A percentile compares a stretch with the other conserved stretches of the same genome.
Conservation (phyloP, 345 rosid genomes). For the Camelina sativa region DNA sequence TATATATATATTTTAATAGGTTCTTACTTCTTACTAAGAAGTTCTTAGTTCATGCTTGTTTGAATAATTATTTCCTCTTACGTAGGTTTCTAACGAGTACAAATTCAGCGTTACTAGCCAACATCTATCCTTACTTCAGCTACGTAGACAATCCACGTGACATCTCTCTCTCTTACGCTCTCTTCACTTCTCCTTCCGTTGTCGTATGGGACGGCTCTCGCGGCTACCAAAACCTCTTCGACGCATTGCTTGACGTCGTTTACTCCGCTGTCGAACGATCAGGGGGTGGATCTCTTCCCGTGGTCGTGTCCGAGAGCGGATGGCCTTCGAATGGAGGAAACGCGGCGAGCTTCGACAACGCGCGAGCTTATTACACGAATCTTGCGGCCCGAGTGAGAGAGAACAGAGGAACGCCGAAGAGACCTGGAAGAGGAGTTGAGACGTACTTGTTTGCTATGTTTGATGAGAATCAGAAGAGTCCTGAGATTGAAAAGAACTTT, state of each 20-base stretch:
- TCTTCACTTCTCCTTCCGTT: conserved; percentile 43
- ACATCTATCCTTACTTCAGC: conserved; percentile 53
- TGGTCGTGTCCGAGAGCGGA: conserved; percentile 46
- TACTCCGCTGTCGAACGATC: conserved; percentile 38
- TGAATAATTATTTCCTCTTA: neutral
- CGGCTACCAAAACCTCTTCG: conserved; percentile 47
- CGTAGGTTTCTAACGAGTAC: conserved; percentile 40
- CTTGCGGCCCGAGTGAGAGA: conserved; percentile 38
- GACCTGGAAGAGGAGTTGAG: conserved; percentile 42
- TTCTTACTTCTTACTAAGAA: too few relatives aligned
- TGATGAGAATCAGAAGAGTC: conserved; percentile 47
- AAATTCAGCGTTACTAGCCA: conserved; percentile 47
- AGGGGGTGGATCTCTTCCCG: conserved; percentile 34
- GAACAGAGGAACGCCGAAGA: conserved; percentile 46
- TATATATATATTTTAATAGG: too few relatives aligned
- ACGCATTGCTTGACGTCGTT: conserved; percentile 38
- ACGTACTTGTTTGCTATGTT: conserved; percentile 47
- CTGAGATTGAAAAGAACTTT: conserved; percentile 42
- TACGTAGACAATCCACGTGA: conserved; percentile 25
- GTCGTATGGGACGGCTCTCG: conserved; percentile 47
- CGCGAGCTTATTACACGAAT: conserved; percentile 38
- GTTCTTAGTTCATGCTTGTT: too few relatives aligned
- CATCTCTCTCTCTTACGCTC: conserved; percentile 50
- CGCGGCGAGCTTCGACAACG: conserved; percentile 38
- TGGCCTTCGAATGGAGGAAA: conserved; percentile 46